These are phyloP conservation scores for Pseudozyma pruni DNA, from an alignment of 1,284 basidiomycete genomes.

Conservation along the genomic window DNA sequence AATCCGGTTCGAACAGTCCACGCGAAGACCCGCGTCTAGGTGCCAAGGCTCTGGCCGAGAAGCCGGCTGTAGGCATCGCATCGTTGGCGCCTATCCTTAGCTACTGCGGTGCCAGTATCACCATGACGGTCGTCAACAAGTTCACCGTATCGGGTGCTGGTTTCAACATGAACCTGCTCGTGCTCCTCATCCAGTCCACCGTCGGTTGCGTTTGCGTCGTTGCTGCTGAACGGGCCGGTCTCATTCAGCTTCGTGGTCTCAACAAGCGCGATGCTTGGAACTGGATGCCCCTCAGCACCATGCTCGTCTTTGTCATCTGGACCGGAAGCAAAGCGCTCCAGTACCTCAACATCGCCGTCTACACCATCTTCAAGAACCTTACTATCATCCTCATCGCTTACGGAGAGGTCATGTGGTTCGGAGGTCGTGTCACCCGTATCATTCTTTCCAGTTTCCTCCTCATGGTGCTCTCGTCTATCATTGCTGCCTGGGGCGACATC, in stretches of 20 bases:
- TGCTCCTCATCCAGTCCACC: conserved; percentile 87
- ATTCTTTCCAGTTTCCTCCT: conserved; percentile 89
- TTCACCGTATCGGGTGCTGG: conserved; percentile 91
- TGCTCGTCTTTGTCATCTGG: conserved; percentile 95
- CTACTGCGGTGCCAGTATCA: conserved; percentile 92
- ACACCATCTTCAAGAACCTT: conserved; percentile 96
- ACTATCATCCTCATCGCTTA: conserved; percentile 99
- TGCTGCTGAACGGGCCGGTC: conserved; percentile 78
- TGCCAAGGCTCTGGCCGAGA: conserved; percentile 40
- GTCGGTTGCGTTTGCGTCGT: conserved; percentile 80
- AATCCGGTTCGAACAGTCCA: conserved; percentile 11
- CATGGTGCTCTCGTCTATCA: conserved; percentile 95
- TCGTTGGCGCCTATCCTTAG: conserved; percentile 81
- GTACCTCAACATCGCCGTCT: conserved; percentile 68
- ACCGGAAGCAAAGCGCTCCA: conserved; percentile 93
- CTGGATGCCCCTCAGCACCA: conserved; percentile 93
- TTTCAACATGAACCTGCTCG: conserved; percentile 97
- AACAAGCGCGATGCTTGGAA: conserved; percentile 84
- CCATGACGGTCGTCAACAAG: conserved; percentile 99
- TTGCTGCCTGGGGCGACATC: conserved; percentile 95
- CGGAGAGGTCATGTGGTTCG: conserved; percentile 97
- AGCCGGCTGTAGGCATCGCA: conserved; percentile 36
- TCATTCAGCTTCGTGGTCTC: conserved; percentile 89
- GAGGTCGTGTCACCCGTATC: conserved; percentile 84
- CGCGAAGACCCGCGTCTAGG: conserved; percentile 49